Conservation (phyloP, 176 grass and related monocot genomes). For the Urochloa ruziziensis region DNA sequence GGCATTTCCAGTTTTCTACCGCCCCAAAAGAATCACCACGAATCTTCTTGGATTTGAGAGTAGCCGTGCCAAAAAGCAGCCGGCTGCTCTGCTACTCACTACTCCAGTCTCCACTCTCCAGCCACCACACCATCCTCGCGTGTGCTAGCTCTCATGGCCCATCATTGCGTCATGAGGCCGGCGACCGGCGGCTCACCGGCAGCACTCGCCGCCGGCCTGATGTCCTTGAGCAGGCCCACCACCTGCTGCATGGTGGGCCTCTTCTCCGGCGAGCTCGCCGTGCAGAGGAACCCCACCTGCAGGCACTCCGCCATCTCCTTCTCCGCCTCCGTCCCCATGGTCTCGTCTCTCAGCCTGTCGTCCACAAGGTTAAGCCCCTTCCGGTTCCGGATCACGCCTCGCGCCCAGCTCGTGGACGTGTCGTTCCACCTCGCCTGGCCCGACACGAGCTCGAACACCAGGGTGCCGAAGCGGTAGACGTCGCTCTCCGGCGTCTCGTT, state of each 20-base stretch:
- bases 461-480: conserved; percentile 65
- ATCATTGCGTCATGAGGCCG: neutral
- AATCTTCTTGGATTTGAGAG: conserved; percentile 24
- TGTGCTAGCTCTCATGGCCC: neutral
- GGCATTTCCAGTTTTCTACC: neutral
- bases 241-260: conserved; percentile 87
- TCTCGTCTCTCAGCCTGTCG: conserved; percentile 31
- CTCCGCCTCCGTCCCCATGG: conserved; percentile 14
- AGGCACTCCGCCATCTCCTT: conserved; percentile 59
- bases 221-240: conserved; percentile 78
- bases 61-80: neutral
- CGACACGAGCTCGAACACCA: conserved; percentile 66
- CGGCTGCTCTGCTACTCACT: no score
- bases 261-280: conserved; percentile 58
- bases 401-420: conserved; percentile 30
- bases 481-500: conserved; percentile 40
- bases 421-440: conserved; percentile 48
- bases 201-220: conserved; percentile 9
- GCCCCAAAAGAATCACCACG: neutral
- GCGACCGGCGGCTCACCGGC: neutral
- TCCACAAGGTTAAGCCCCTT: conserved; percentile 55
- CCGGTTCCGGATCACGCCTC: conserved; percentile 43
- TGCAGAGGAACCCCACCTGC: conserved; percentile 71
- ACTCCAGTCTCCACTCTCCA: no score
- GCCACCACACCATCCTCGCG: neutral